Evolutionary conservation across 208 protist species (phyloP), one percentile per base, ranked within the genome.

Genomic region (Strigomonas culicis): DNA sequence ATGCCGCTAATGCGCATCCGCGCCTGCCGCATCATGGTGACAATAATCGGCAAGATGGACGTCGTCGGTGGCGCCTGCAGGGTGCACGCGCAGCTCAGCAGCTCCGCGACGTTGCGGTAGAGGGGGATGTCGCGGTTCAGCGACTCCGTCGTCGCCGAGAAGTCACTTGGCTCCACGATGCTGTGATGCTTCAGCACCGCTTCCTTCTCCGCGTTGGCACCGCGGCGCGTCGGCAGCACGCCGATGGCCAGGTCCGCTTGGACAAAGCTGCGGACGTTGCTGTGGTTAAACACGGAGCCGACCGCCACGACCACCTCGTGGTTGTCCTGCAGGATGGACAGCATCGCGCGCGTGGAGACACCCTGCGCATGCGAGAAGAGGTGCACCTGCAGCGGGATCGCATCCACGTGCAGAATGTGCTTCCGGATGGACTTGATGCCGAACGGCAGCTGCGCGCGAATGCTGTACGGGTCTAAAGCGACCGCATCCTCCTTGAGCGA

Each of bases 381-480:
- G 58, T 91, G 92, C 15, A 98, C 96, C 64, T 97, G 87, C 30
- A 98, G 75, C n/a, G 96, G 96, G 47, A 98, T 95, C 0, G 95
- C 79, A 58, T 98, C 96, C 25, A 97, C 90, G 49, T 94, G 83
- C 19, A 94, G 70, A 22, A 98, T 88, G 68, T 98, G 96, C 32
- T 92, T 85, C 28, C 90, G 76, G 44, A 98, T 98, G 0, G 90
- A 83, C 44, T 87, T 82, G 66, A 98, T 98, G 43, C 96, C 96
- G 49, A 95, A 87, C 10, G 96, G 96, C 34, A 98, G 77, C 65
- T 95, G 87, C 10, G 96, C 94, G 25, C 92, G 90, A 61, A 97
- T 95, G 68, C 88, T 93, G 56, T 86, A 72, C 36, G 70, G 70
- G 64, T 94, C 93, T 13, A 96, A 74, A 49, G 79, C 72, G 2